Percentiles rank a stretch among this genome's conserved stretches.
phyloP scores from a whole-genome alignment of 352 stramenopile genomes.

The Pythium plurisporium region DNA sequence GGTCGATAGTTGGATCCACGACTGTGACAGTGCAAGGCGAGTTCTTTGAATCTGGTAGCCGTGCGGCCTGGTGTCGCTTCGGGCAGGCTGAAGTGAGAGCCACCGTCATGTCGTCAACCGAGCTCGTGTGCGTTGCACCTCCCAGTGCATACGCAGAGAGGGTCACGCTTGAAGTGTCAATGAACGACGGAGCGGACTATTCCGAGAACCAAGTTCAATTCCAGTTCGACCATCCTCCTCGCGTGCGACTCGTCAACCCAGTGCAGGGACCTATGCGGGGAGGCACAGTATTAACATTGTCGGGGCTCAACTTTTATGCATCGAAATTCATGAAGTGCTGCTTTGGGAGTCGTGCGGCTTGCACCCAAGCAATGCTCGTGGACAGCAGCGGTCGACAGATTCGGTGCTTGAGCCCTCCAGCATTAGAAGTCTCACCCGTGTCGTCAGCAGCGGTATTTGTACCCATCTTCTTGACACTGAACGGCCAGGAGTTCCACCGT shows the following conservation, averaged over 20 bases:
- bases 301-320: slow-evolving; percentile 48
- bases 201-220: slow-evolving; percentile 59
- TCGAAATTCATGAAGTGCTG: slow-evolving; percentile 57
- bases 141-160: slow-evolving; percentile 26
- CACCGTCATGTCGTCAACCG: slow-evolving; percentile 29
- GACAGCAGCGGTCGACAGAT: slow-evolving; percentile 27
- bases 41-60: slow-evolving; percentile 25
- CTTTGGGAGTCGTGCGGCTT: slow-evolving; percentile 47
- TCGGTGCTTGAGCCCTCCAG: slow-evolving; percentile 33
- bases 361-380: slow-evolving; percentile 33
- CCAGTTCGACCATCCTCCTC: slow-evolving; percentile 43
- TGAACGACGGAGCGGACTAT: slow-evolving; percentile 90
- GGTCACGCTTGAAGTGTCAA: slow-evolving; percentile 60
- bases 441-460: slow-evolving; percentile 20
- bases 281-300: slow-evolving; percentile 51
- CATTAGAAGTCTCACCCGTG: slow-evolving; percentile 13
- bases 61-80: slow-evolving; percentile 48
- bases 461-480: slow-evolving; percentile 63
- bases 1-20: slow-evolving; percentile 48
- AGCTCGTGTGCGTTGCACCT: slow-evolving; percentile 45
- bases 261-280: slow-evolving; percentile 37
- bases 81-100: slow-evolving; percentile 31
- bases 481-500: slow-evolving; percentile 62
- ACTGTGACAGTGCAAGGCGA: slow-evolving; percentile 43
- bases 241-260: slow-evolving; percentile 49